Conservation (phyloP, 371 early-diverging fungal genomes). For the Mortierella sp. region DNA sequence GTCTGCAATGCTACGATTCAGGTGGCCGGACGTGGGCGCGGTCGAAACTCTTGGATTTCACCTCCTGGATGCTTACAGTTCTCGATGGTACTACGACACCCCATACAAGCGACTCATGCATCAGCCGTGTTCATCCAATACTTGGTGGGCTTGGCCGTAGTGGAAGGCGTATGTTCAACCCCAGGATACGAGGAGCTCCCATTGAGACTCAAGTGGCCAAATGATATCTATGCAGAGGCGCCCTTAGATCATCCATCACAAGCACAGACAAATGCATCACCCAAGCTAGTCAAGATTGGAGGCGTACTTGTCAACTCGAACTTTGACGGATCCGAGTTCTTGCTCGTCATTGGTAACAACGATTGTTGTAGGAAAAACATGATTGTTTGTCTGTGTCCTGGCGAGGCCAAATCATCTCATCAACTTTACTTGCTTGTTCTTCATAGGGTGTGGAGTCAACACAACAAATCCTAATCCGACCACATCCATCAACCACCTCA, state of each 20-base stretch:
- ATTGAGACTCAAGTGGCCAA: constrained; percentile 95
- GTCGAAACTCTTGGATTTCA: constrained; percentile 94
- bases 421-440: no score
- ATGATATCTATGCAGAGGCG: constrained; percentile 87
- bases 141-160: constrained; percentile 83
- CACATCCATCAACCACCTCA: constrained; percentile 83
- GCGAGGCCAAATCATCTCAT: no score
- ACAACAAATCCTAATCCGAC: constrained; percentile 85
- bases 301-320: constrained; percentile 90
- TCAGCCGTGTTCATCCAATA: constrained; percentile 92
- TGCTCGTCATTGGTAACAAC: constrained; percentile 79
- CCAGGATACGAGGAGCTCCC: constrained; percentile 85
- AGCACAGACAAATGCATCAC: neutral
- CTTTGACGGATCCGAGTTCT: constrained; percentile 73
- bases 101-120: constrained; percentile 60
- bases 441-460: constrained; percentile 86
- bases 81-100: constrained; percentile 79
- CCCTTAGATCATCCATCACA: constrained; percentile 33
- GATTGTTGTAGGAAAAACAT: no score
- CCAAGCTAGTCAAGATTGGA: constrained; percentile 79
- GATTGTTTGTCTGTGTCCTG: no score
- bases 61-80: constrained; percentile 92
- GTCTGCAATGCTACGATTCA: constrained; percentile 84
- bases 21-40: constrained; percentile 83
- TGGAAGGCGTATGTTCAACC: constrained; percentile 76